Percentiles rank a stretch among this genome's conserved stretches.
These are phyloP conservation scores for Dictyostelium purpureum DNA, from an alignment of 78 protist species.

Conservation along the genomic window DNA sequence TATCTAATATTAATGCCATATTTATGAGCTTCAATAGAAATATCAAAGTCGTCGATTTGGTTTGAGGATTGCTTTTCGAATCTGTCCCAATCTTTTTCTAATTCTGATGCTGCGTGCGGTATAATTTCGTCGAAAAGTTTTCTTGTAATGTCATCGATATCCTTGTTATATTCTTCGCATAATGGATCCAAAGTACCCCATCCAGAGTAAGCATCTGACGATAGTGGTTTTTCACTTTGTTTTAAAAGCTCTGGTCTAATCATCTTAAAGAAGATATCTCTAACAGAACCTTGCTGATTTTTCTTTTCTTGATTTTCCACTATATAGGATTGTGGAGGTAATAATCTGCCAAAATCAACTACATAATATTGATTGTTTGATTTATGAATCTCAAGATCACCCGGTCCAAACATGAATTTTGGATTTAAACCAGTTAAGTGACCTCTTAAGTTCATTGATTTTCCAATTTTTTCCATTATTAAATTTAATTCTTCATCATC, in stretches of 20 bases:
- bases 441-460: constrained; percentile 42
- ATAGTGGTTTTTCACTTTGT: constrained; percentile 12
- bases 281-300: neutral
- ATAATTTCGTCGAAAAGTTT: constrained; percentile 14
- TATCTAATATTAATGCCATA: constrained; percentile 52
- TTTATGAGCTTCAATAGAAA: constrained; percentile 24
- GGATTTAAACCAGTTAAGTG: constrained; percentile 40
- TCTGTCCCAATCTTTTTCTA: neutral
- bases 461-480: constrained; percentile 65
- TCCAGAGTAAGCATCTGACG: constrained; percentile 59
- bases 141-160: neutral
- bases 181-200: constrained; percentile 47
- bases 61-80: neutral
- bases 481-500: neutral
- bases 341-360: constrained; percentile 69
- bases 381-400: constrained; percentile 76
- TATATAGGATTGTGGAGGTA: constrained; percentile 48
- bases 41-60: neutral
- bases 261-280: constrained; percentile 66
- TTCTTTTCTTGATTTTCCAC: neutral
- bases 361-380: constrained; percentile 12
- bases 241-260: constrained; percentile 66
- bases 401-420: constrained; percentile 46
- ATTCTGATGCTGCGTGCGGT: neutral
- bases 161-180: neutral